Evolutionary conservation across 169 alveolate species (phyloP), one percentile per base, ranked within the genome.

Genomic region (Plasmodium berghei): DNA sequence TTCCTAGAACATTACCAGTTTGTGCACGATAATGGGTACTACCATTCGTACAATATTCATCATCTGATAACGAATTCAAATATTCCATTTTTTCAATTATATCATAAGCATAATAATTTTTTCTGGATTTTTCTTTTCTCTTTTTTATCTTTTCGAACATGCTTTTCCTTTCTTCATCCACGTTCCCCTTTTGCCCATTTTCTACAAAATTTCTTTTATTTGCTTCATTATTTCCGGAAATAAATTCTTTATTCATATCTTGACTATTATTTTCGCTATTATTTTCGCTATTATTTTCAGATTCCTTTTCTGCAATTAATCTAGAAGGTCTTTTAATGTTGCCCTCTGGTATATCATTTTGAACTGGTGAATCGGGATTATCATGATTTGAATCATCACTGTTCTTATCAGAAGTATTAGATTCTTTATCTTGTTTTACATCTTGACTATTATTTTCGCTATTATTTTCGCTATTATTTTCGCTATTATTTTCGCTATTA

Each of bases 11-110:
- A 5, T 64, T 34, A 45, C 14, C 22, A 10, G 12, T n/a, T 16
- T 73, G 5, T 42, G 10, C 8, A 16, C 9, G 20, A 5, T 40
- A 40, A 2, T 16, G 61, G 0, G 28, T 14, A 58, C 62, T n/a
- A n/a, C 14, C 34, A 18, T 22, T 48, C 46, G 5, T 16, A 10
- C 9, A 12, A 18, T 3, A 14, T 14, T 59, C 54, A 16, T 9
- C 54, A 20, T 45, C 49, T 34, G 26, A 24, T 40, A 12, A 0
- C 5, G 20, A 14, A 54, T 28, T 48, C 28, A 54, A 10, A 34
- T 67, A 16, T 72, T 48, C 45, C 9, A 59, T n/a, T 61, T 54
- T 24, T 72, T 28, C 85, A 1, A 14, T 24, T n/a, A 72, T 54
- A 22, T 54, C 67, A 72, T 26, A 42, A 18, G 85, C 2, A 59